These are phyloP conservation scores for Hericium erinaceus DNA, from an alignment of 768 basidiomycete species.

Conservation along the genomic window DNA sequence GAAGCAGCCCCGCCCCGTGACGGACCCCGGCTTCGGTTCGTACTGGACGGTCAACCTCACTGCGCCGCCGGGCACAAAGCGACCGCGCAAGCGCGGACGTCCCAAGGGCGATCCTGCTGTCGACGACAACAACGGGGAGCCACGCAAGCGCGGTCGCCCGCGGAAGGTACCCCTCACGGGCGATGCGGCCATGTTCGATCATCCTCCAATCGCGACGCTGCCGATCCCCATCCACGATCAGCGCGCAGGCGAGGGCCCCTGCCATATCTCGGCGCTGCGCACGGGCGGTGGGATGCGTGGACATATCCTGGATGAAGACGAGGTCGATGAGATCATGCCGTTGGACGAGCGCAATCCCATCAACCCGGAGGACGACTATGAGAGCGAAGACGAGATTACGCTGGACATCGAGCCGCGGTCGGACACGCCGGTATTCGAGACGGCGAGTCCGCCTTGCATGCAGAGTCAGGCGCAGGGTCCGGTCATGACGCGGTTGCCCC, in stretches of 20 bases:
- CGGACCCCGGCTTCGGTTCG: conserved; percentile 80
- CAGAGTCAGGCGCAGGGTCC: neutral
- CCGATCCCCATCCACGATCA: conserved; percentile 3
- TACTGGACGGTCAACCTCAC: conserved; percentile 86
- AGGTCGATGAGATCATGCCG: conserved; percentile 27
- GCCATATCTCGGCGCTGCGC: conserved; percentile 19
- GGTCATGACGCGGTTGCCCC: neutral
- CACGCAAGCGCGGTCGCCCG: conserved; percentile 16
- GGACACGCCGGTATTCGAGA: conserved; percentile 19
- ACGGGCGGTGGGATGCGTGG: conserved; percentile 6
- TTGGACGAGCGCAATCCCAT: conserved; percentile 22
- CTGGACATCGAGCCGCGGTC: conserved; percentile 17
- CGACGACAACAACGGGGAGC: conserved; percentile 6
- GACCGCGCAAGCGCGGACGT: conserved; percentile 72
- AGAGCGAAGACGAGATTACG: conserved; percentile 59
- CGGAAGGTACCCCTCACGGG: conserved; percentile 7
- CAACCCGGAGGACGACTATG: conserved; percentile 33
- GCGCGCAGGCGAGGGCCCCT: neutral
- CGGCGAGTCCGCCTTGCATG: conserved; percentile 1
- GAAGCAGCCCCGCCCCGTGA: conserved; percentile 71
- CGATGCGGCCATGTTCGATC: conserved; percentile 1
- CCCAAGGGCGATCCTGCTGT: conserved; percentile 35
- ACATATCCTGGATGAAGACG: conserved; percentile 23
- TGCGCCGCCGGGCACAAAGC: conserved; percentile 81
- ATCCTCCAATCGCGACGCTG: conserved; percentile 4